A percentile compares a stretch with the other conserved stretches of the same genome.
These are phyloP conservation scores for Mycena maculata DNA, from an alignment of 768 basidiomycete genomes.

Conservation along the genomic window DNA sequence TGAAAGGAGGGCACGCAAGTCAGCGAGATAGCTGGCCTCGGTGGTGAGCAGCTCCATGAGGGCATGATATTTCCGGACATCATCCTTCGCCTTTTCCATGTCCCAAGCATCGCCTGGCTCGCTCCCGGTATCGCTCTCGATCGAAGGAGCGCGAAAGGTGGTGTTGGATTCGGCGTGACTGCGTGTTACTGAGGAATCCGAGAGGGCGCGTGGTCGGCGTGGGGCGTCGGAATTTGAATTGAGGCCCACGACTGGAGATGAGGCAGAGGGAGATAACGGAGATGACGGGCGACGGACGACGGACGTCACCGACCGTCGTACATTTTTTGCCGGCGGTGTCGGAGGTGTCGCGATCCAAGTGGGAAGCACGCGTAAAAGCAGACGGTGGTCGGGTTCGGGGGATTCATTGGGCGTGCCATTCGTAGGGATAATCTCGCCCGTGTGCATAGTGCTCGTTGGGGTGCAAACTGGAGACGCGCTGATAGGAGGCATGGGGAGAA, in stretches of 20 bases:
- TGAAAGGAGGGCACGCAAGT: constrained; percentile 80
- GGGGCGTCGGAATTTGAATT: constrained; percentile 41
- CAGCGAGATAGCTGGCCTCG: constrained; percentile 84
- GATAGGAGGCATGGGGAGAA: constrained; percentile 67
- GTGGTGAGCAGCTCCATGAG: constrained; percentile 88
- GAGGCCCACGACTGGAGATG: constrained; percentile 57
- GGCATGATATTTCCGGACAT: constrained; percentile 72
- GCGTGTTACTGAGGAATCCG: constrained; percentile 17
- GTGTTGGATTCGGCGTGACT: neutral
- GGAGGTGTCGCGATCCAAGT: constrained; percentile 71
- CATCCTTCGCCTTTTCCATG: constrained; percentile 56
- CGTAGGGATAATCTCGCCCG: constrained; percentile 18
- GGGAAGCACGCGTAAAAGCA: constrained; percentile 49
- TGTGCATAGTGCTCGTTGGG: constrained; percentile 46
- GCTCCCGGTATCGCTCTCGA: constrained; percentile 20
- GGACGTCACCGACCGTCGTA: constrained; percentile 51
- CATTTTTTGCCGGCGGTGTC: constrained; percentile 60
- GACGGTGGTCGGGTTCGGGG: constrained; percentile 34
- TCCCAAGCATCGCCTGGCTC: constrained; percentile 35
- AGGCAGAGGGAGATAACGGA: constrained; percentile 55
- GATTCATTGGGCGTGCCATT: neutral
- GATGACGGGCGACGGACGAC: constrained; percentile 46
- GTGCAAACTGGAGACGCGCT: constrained; percentile 70
- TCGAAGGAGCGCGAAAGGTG: neutral
- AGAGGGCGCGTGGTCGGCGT: constrained; percentile 27